These are phyloP conservation scores for Pontederia paniculata DNA, from an alignment of 176 grass and related monocot species.

Conservation along the genomic window DNA sequence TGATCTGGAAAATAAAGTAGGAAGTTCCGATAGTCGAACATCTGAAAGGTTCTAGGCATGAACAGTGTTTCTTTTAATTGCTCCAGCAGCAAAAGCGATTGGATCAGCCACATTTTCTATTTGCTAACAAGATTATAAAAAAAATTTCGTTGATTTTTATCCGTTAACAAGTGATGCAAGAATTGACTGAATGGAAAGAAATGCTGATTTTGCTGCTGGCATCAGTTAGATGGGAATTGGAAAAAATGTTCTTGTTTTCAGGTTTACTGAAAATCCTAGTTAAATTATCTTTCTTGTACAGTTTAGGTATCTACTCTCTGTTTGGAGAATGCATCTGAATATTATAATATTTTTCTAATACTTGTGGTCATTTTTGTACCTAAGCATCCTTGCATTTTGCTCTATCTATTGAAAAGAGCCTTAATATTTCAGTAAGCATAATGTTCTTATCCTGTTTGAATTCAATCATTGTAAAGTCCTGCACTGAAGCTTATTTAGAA, in stretches of 20 bases:
- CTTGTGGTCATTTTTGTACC: no score
- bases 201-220: not conserved
- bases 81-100: not conserved
- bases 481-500: no score
- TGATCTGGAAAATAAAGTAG: conserved; percentile 47
- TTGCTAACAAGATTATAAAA: not conserved
- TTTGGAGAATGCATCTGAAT: no score
- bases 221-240: not conserved
- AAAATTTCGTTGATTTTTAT: not conserved
- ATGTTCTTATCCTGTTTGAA: no score
- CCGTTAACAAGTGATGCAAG: not conserved
- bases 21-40: conserved; percentile 33
- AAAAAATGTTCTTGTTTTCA: not conserved
- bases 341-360: no score
- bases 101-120: not conserved
- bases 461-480: no score
- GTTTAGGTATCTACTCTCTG: no score
- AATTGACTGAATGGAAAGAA: not conserved
- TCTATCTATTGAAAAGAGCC: no score
- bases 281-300: conserved; percentile 1
- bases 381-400: no score
- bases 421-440: no score
- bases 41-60: conserved; percentile 33
- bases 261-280: not conserved
- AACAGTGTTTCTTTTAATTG: not conserved